phyloP scores from a whole-genome alignment of 164 flowering plant species.

The Annona squamosa region DNA sequence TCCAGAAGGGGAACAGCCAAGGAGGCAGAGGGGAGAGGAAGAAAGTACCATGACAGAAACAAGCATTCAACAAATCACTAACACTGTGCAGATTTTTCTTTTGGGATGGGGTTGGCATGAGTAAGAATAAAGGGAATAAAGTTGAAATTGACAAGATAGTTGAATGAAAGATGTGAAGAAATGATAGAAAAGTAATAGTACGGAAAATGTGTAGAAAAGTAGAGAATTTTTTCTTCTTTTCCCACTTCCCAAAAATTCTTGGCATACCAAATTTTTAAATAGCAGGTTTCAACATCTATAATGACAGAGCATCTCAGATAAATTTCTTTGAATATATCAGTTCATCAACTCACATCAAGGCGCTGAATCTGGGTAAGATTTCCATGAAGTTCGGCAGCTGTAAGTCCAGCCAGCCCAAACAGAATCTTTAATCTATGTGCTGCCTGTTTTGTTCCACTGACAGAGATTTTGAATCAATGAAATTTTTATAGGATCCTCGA shows the following conservation, averaged over 20 bases:
- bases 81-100: too few relatives aligned
- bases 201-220: too few relatives aligned
- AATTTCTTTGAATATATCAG: not conserved
- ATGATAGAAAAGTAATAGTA: too few relatives aligned
- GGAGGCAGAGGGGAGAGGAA: not conserved
- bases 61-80: too few relatives aligned
- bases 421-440: conserved; percentile 92
- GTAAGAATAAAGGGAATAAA: too few relatives aligned
- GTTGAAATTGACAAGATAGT: too few relatives aligned
- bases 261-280: not conserved
- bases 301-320: not conserved
- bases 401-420: conserved; percentile 75
- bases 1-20: not conserved
- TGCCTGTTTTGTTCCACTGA: conserved; percentile 88
- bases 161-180: too few relatives aligned
- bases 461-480: conserved; percentile 7
- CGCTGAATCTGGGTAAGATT: conserved; percentile 95
- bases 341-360: conserved; percentile 58
- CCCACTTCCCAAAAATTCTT: not conserved
- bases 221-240: too few relatives aligned
- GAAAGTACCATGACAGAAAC: too few relatives aligned
- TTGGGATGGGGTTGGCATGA: too few relatives aligned
- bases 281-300: not conserved
- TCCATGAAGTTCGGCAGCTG: conserved; percentile 97
- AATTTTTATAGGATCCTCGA: not conserved